Evolutionary conservation across 148 eudicot species (phyloP).

Genomic region (Heliamphora exappendiculata): DNA sequence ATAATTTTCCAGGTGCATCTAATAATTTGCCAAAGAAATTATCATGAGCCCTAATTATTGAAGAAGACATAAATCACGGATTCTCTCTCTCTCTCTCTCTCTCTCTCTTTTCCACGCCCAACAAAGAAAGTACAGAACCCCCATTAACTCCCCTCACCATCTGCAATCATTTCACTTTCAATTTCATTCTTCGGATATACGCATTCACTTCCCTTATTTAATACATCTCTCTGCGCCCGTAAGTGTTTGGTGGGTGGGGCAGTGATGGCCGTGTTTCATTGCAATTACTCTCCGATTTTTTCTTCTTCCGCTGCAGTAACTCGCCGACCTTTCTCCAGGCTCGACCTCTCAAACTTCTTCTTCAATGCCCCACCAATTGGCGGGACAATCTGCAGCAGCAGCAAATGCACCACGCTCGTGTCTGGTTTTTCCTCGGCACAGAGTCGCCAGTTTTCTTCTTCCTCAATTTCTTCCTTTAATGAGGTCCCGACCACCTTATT

Average conservation of each 20-base stretch:
- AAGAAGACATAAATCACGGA: too few relatives aligned
- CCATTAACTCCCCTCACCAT: too few relatives aligned
- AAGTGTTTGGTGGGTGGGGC: too few relatives aligned
- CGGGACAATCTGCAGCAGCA: not conserved
- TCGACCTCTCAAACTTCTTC: not conserved
- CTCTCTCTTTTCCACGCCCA: too few relatives aligned
- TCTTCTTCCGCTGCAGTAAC: not conserved
- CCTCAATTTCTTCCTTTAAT: slow-evolving; percentile 33
- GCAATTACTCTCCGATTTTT: not conserved
- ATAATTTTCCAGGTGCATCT: too few relatives aligned
- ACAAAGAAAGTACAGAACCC: too few relatives aligned
- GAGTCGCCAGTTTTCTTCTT: slow-evolving; percentile 12
- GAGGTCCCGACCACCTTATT: slow-evolving; percentile 24
- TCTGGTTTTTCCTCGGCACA: slow-evolving; percentile 16
- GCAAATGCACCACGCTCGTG: not conserved
- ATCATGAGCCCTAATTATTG: too few relatives aligned
- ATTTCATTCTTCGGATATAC: not conserved
- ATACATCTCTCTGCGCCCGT: not conserved
- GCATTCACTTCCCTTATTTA: too few relatives aligned
- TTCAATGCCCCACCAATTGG: slow-evolving; percentile 1
- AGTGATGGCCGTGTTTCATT: not conserved
- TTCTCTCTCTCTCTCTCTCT: too few relatives aligned
- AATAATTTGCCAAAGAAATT: too few relatives aligned
- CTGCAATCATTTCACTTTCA: not conserved
- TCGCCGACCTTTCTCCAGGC: not conserved